Evolutionary conservation across 768 basidiomycete genomes (phyloP), one percentile per base, ranked within the genome.

Genomic region (Macrocybe gigantea): DNA sequence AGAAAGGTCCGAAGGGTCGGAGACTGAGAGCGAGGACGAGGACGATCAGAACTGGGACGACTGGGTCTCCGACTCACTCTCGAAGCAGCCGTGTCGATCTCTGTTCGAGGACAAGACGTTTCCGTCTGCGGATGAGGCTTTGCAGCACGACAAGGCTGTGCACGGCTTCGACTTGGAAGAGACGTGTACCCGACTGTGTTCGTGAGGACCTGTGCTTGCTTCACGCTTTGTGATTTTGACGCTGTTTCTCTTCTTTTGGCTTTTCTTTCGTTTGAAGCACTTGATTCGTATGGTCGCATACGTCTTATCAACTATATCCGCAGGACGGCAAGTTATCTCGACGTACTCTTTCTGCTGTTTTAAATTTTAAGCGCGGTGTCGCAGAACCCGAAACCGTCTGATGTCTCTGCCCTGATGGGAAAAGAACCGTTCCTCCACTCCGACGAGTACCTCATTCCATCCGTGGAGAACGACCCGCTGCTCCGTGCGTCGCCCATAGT

Each of bases 231-330:
- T 5, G 32, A 8, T 31, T 35, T 41, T 33, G 6, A 13, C 36
- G 37, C 47, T 44, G 29, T 37, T 47, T 51, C 13, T 44, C 48
- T 50, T 52, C 38, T 31, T 13, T 30, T n/a, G 42, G 14, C 13
- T 11, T 22, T 22, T 22, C 13, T 33, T 12, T 36, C 33, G 31
- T 33, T 39, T 33, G 30, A 52, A 91, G 88, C 70, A 0, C 69
- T 94, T 35, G 93, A 95, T 62, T 80, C 85, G 53, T 83, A 92
- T 64, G 78, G 79, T 47, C 76, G 87, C 13, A 83, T 92, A 55
- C 79, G 88, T 41, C 66, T 96, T 44, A 81, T 96, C 66, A 96
- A 96, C 63, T 88, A 78, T 65, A 91, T 95, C 59, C 72, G 93
- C 49, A 85, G 79, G 65, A 77, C 80, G 64, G 91, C 89, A 22